These are phyloP conservation scores for Stagonosporopsis vannaccii DNA, from an alignment of 2,329 filamentous ascomycete genomes.

Conservation along the genomic window DNA sequence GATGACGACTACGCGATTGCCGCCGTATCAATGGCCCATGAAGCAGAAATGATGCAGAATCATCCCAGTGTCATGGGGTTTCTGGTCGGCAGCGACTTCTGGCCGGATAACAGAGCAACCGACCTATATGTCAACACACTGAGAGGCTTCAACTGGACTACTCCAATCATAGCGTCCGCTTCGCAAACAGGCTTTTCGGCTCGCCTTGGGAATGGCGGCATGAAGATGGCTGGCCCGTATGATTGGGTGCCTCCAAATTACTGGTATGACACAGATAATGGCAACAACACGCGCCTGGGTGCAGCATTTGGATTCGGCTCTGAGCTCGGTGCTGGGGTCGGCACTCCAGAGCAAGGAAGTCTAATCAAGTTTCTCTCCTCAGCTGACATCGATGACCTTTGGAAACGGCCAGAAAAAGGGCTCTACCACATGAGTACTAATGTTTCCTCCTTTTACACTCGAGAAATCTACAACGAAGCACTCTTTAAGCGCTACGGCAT, in stretches of 20 bases:
- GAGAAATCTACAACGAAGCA: slow-evolving; percentile 65
- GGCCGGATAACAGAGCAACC: slow-evolving; percentile 66
- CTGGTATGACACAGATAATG: slow-evolving; percentile 63
- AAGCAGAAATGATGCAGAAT: slow-evolving; percentile 65
- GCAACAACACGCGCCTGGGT: slow-evolving; percentile 57
- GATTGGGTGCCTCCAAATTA: slow-evolving; percentile 72
- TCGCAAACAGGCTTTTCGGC: slow-evolving; percentile 62
- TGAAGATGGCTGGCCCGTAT: slow-evolving; percentile 73
- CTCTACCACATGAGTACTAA: slow-evolving; percentile 68
- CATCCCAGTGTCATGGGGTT: slow-evolving; percentile 67
- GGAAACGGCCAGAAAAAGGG: slow-evolving; percentile 61
- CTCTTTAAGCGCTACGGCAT: slow-evolving; percentile 61
- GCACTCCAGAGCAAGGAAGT: slow-evolving; percentile 65
- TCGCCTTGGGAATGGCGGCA: slow-evolving; percentile 62
- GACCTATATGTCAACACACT: slow-evolving; percentile 62
- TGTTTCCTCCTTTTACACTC: slow-evolving; percentile 62
- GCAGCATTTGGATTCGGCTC: slow-evolving; percentile 70
- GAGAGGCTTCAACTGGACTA: slow-evolving; percentile 61
- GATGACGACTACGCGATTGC: slow-evolving; percentile 64
- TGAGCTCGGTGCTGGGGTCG: slow-evolving; percentile 68
- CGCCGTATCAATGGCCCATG: slow-evolving; percentile 64
- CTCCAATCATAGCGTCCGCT: slow-evolving; percentile 65
- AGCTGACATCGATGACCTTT: slow-evolving; percentile 62
- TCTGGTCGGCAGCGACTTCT: slow-evolving; percentile 68
- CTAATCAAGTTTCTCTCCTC: slow-evolving; percentile 62